phyloP scores from a whole-genome alignment of 208 protist genomes.

The Naegleria fowleri region DNA sequence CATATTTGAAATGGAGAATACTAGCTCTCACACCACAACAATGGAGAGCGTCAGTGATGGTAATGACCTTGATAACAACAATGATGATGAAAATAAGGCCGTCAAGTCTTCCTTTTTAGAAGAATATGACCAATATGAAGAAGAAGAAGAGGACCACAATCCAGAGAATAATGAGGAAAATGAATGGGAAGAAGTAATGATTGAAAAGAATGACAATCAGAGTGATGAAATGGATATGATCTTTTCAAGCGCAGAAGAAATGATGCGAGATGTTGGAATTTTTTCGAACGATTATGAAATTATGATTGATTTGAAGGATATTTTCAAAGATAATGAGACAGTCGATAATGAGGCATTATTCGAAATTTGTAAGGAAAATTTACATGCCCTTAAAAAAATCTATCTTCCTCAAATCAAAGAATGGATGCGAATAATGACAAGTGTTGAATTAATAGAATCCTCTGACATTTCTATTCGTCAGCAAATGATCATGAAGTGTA shows the following conservation, averaged over 20 bases:
- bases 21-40: too few species aligned
- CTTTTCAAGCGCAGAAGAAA: background rate
- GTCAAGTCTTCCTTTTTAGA: too few species aligned
- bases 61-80: too few species aligned
- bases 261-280: background rate
- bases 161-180: background rate
- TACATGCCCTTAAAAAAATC: background rate
- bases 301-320: background rate
- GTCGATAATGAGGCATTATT: background rate
- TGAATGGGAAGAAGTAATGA: background rate
- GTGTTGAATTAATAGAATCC: background rate
- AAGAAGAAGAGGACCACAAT: too few species aligned
- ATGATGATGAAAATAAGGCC: too few species aligned
- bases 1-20: too few species aligned
- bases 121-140: background rate
- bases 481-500: background rate
- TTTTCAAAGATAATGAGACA: background rate
- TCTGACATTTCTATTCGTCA: background rate
- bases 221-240: background rate
- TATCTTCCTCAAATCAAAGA: background rate
- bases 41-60: too few species aligned
- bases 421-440: background rate
- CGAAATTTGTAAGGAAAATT: slow-evolving; percentile 3
- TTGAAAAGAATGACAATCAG: background rate
- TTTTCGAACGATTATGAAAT: background rate